Conservation (phyloP, 129 eudicot genomes). For the Lactuca sativa region DNA sequence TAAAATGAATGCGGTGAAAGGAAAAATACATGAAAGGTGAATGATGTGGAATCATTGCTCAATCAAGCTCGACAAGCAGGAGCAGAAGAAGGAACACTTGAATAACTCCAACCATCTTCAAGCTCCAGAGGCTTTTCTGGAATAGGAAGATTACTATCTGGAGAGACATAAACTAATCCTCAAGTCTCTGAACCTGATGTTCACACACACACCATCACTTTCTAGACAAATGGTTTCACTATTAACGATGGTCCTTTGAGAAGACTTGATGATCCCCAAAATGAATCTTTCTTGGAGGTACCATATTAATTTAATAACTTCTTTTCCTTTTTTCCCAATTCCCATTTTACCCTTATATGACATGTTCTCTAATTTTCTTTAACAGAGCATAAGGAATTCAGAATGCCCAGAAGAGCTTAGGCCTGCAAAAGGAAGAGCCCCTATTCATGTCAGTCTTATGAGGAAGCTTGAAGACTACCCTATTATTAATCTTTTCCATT, state of each 20-base stretch:
- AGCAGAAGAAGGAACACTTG: slow-evolving; percentile 53
- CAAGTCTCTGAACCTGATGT: slow-evolving; percentile 51
- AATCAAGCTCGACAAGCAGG: slow-evolving; percentile 73
- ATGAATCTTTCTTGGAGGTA: slow-evolving; percentile 88
- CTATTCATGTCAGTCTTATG: slow-evolving; percentile 55
- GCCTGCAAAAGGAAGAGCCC: slow-evolving; percentile 56
- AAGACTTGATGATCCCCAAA: slow-evolving; percentile 80
- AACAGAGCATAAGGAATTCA: slow-evolving; percentile 67
- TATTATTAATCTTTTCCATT: slow-evolving; percentile 30
- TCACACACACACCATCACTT: too few species aligned
- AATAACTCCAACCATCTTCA: slow-evolving; percentile 63
- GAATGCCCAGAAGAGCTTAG: slow-evolving; percentile 85
- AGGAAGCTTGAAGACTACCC: slow-evolving; percentile 69
- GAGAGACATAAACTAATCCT: slow-evolving; percentile 58
- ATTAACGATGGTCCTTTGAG: slow-evolving; percentile 90
- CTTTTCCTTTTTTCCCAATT: background rate
- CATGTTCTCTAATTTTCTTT: background rate
- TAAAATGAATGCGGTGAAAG: slow-evolving; percentile 62
- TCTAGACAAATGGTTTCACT: slow-evolving; percentile 90
- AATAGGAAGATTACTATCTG: slow-evolving; percentile 81
- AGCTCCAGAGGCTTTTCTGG: slow-evolving; percentile 81
- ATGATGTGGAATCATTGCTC: slow-evolving; percentile 70
- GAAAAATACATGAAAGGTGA: slow-evolving; percentile 58
- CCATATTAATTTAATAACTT: too few species aligned
- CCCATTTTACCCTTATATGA: too few species aligned